Conservation (phyloP, 164 flowering plant species). For the Vitis amurensis region DNA sequence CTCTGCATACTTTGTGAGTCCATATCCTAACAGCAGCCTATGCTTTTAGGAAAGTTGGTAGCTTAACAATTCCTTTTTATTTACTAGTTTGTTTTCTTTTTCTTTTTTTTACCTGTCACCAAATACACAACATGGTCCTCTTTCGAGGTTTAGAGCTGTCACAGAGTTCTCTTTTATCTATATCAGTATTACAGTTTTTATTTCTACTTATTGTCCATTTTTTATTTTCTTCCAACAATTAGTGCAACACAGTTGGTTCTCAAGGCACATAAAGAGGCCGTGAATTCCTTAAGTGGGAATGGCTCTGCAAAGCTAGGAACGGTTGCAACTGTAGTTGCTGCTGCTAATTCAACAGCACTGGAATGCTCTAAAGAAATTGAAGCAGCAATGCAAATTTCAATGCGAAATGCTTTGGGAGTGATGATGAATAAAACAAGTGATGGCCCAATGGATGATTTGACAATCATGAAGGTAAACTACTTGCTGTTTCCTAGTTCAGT, state of each 20-base stretch:
- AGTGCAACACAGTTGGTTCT: conserved; percentile 94
- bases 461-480: conserved; percentile 84
- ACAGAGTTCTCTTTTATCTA: not conserved
- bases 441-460: conserved; percentile 81
- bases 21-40: too few relatives aligned
- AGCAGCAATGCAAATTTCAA: conserved; percentile 87
- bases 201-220: conserved; percentile 1
- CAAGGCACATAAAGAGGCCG: conserved; percentile 94
- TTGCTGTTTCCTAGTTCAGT: not conserved
- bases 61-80: not conserved
- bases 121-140: not conserved
- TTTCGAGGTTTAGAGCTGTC: not conserved
- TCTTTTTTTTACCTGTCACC: too few relatives aligned
- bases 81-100: not conserved
- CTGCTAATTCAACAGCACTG: conserved; percentile 88
- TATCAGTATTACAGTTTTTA: not conserved
- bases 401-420: conserved; percentile 80
- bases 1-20: too few relatives aligned
- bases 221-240: conserved; percentile 13
- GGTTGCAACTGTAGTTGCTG: conserved; percentile 93
- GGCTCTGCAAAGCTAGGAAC: conserved; percentile 86
- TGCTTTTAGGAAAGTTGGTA: too few relatives aligned
- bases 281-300: conserved; percentile 87
- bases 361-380: conserved; percentile 95
- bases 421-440: conserved; percentile 56